These are phyloP conservation scores for Aureobasidium subglaciale DNA, from an alignment of 2,329 filamentous ascomycete species.

Conservation along the genomic window DNA sequence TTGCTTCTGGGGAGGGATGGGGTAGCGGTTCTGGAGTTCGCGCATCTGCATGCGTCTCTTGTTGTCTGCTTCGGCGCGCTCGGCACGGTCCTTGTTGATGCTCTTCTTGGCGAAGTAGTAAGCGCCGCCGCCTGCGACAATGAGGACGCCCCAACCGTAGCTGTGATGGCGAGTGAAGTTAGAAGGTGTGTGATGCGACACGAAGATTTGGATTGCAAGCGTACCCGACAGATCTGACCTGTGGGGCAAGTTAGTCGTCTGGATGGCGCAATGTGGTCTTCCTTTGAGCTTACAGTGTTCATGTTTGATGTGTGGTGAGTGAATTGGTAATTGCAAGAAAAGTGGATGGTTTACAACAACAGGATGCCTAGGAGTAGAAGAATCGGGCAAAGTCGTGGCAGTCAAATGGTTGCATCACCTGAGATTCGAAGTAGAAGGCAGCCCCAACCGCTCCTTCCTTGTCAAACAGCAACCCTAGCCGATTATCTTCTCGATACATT, in stretches of 20 bases:
- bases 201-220: background rate
- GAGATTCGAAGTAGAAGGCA: background rate
- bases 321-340: background rate
- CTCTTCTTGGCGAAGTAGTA: constrained; percentile 94
- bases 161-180: constrained; percentile 38
- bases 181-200: background rate
- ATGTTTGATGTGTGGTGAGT: background rate
- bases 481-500: background rate
- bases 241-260: background rate
- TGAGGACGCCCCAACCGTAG: constrained; percentile 87
- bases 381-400: constrained; percentile 9
- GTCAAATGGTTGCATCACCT: constrained; percentile 9
- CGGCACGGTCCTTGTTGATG: constrained; percentile 82
- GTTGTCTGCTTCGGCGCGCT: constrained; percentile 63
- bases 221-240: constrained; percentile 19
- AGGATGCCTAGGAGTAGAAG: background rate
- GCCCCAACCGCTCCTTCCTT: background rate
- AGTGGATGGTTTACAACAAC: background rate
- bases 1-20: background rate
- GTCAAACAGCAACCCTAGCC: constrained; percentile 7
- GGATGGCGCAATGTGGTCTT: background rate
- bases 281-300: constrained; percentile 23
- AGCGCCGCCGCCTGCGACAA: constrained; percentile 77
- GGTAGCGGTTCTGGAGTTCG: constrained; percentile 15
- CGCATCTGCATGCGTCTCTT: constrained; percentile 39